Base-by-base conservation (phyloP, 2,329 filamentous ascomycete species). In the Colletotrichum abscissum region DNA sequence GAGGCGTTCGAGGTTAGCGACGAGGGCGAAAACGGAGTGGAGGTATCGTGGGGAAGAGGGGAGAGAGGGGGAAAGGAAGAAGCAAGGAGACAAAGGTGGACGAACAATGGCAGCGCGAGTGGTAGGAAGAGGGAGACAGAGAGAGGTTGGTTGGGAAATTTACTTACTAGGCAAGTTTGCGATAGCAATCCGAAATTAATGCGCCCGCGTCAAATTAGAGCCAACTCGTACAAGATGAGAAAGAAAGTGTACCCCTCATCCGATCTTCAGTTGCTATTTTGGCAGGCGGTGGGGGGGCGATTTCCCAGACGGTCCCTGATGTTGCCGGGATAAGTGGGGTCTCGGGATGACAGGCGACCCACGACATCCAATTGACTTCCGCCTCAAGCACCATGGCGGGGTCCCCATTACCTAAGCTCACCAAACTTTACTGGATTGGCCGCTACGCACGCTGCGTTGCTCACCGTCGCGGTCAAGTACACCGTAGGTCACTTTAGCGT, bases 231-330 rank as follows among this genome's bases (percentile, higher is more conserved):
- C 57, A 62, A 38, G 33, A 42, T 19, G 38, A 33, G 33, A 54
- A 16, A 33, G 14, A 54, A 16, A 33, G 14, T 28, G 52, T 69
- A 69, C 69, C 65, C 69, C 67, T 73, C 71, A 70, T 73, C 71
- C 67, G 67, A 73, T 73, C 35, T 71, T 66, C 46, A 46, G 22
- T 28, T 7, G 38, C 22, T 22, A 24, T n/a, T 66, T 55, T 62
- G 71, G 67, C 35, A 73, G 62, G 71, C 71, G 71, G 71, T 73
- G 26, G 65, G 60, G 30, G 24, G 14, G 26, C 33, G 22, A 16
- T 42, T 28, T 24, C 19, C 26, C 12, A 65, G 16, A 19, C 26
- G 30, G 16, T 56, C 22, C 16, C 30, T 6, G 28, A 8, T 22
- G 49, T 28, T 30, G 24, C 33, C 42, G 70, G 28, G 55, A 38